phyloP scores from a whole-genome alignment of 306 rosid genomes.

The Inga oerstediana region DNA sequence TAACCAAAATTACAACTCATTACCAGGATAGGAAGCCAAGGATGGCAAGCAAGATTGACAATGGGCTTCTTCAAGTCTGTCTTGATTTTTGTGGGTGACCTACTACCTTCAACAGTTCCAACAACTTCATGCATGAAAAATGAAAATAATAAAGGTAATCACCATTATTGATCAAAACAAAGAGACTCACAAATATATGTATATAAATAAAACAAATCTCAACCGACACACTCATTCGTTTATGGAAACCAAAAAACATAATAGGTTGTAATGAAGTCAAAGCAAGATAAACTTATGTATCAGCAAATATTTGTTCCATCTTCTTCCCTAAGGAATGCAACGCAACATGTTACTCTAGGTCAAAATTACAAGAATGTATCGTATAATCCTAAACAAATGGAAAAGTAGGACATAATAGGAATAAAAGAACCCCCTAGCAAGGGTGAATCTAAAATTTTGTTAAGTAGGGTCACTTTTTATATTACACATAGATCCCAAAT shows the following conservation, averaged over 20 bases:
- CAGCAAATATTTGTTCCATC: constrained; percentile 76
- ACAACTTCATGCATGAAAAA: constrained; percentile 69
- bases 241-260: constrained; percentile 90
- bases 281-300: constrained; percentile 92
- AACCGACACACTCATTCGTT: constrained; percentile 98
- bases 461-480: neutral
- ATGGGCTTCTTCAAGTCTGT: constrained; percentile 94
- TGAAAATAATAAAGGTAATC: constrained; percentile 18
- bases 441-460: neutral
- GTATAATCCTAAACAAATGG: constrained; percentile 81
- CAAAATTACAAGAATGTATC: constrained; percentile 93
- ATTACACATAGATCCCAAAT: neutral
- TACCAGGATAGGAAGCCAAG: constrained; percentile 94
- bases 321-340: constrained; percentile 96
- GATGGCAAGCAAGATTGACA: constrained; percentile 98
- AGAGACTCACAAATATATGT: constrained; percentile 13
- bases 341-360: constrained; percentile 87
- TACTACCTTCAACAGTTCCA: constrained; percentile 98
- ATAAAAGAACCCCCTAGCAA: constrained; percentile 22
- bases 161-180: constrained; percentile 18
- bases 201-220: constrained; percentile 23
- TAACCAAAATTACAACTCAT: constrained; percentile 23
- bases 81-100: constrained; percentile 92
- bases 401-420: constrained; percentile 28
- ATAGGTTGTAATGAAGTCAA: constrained; percentile 84